phyloP scores from a whole-genome alignment of 345 rosid species.

The Gossypium ekmanianum region DNA sequence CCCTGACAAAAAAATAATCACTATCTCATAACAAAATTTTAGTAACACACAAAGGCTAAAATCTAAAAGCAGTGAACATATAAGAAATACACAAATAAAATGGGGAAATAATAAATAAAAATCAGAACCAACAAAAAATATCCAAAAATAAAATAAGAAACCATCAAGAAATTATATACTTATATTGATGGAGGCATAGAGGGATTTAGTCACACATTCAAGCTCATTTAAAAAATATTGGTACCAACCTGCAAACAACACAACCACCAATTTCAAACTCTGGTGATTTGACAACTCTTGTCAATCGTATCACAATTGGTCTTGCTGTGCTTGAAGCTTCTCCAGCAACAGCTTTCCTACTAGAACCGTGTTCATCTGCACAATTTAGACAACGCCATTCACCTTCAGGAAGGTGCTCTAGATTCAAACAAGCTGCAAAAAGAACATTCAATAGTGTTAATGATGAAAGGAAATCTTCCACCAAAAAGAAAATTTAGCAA shows the following conservation, averaged over 20 bases:
- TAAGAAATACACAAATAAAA: neutral
- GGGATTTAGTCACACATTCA: neutral
- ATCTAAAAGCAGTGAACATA: neutral
- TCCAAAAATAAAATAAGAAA: neutral
- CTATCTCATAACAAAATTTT: slow-evolving; percentile 1
- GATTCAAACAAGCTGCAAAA: slow-evolving; percentile 78
- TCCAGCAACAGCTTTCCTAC: slow-evolving; percentile 38
- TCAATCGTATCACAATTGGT: slow-evolving; percentile 56
- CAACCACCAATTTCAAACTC: slow-evolving; percentile 90
- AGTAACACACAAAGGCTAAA: neutral
- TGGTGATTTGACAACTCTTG: slow-evolving; percentile 70
- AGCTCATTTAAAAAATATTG: neutral
- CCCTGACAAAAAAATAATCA: slow-evolving; percentile 41
- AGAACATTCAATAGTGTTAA: slow-evolving; percentile 23
- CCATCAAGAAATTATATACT: neutral
- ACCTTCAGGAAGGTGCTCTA: slow-evolving; percentile 56
- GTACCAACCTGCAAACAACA: slow-evolving; percentile 81
- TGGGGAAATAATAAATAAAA: neutral
- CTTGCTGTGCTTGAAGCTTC: slow-evolving; percentile 27
- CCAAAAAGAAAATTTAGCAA: neutral
- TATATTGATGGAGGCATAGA: neutral
- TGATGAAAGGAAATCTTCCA: neutral
- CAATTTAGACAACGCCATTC: slow-evolving; percentile 85
- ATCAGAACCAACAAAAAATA: neutral
- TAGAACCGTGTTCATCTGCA: slow-evolving; percentile 41